Conservation (phyloP, 2,329 filamentous ascomycete genomes). For the Aspergillus tanneri region DNA sequence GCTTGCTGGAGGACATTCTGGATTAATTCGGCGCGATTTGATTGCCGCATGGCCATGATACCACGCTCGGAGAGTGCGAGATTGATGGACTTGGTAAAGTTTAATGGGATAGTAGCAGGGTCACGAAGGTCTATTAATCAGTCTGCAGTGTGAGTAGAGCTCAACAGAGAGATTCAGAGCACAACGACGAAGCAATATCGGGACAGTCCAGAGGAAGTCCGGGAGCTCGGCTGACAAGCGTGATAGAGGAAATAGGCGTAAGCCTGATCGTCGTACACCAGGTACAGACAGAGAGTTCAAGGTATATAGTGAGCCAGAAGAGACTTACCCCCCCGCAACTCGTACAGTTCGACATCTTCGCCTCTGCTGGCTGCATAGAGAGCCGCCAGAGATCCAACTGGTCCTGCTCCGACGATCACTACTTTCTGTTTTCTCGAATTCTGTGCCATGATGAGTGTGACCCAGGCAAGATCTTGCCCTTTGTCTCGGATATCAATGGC, state of each 20-base stretch:
- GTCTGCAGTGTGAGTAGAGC: conserved; percentile 9
- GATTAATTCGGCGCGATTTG: conserved; percentile 66
- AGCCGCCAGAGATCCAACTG: conserved; percentile 87
- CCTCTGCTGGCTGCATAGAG: conserved; percentile 88
- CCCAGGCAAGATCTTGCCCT: background rate
- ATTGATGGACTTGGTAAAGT: conserved; percentile 99
- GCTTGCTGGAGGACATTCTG: conserved; percentile 72
- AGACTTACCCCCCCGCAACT: conserved; percentile 78
- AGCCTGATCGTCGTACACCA: background rate
- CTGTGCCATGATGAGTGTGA: conserved; percentile 13
- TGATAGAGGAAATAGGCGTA: no score
- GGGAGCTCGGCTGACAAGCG: no score
- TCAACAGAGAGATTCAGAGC: background rate
- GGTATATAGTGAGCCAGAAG: background rate
- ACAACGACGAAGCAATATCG: no score
- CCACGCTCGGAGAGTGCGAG: conserved; percentile 90
- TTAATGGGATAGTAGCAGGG: conserved; percentile 76
- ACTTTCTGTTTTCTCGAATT: conserved; percentile 59
- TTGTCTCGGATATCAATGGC: background rate
- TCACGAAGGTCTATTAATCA: conserved; percentile 72
- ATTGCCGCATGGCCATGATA: conserved; percentile 78
- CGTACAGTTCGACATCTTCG: conserved; percentile 89
- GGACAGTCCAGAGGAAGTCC: no score
- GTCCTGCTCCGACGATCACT: conserved; percentile 85
- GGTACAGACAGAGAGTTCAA: background rate